Evolutionary conservation across 768 basidiomycete species (phyloP).

Genomic region (Phanerochaete sordida): DNA sequence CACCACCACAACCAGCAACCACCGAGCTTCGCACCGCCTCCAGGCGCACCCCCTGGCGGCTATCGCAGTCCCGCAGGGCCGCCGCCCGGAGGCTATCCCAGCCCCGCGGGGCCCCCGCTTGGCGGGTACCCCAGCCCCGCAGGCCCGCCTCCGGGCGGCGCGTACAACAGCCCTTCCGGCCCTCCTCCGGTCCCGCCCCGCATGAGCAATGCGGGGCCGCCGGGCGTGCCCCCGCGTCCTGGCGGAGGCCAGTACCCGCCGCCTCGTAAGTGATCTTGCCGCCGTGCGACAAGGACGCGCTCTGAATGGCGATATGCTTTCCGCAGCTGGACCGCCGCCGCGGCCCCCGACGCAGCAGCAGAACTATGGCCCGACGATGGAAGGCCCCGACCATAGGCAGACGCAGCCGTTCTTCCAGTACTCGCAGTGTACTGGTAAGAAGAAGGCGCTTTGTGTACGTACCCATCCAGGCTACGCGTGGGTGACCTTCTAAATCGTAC

Average conservation of each 20-base stretch:
- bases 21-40: slow-evolving; percentile 12
- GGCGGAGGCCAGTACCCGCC: slow-evolving; percentile 13
- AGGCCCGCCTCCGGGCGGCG: slow-evolving; percentile 3
- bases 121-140: slow-evolving; percentile 4
- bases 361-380: slow-evolving; percentile 41
- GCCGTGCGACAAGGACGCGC: too few species aligned
- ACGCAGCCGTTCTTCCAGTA: slow-evolving; percentile 48
- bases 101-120: slow-evolving; percentile 21
- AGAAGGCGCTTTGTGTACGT: slow-evolving; percentile 52
- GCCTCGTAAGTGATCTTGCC: slow-evolving; percentile 18
- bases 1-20: slow-evolving; percentile 12
- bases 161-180: slow-evolving; percentile 4
- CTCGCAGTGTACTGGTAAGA: slow-evolving; percentile 50
- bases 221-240: slow-evolving; percentile 11
- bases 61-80: slow-evolving; percentile 19
- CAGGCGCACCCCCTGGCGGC: slow-evolving; percentile 5
- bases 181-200: slow-evolving; percentile 4
- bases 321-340: slow-evolving; percentile 27
- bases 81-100: slow-evolving; percentile 12
- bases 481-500: background rate
- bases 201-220: slow-evolving; percentile 11
- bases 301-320: background rate
- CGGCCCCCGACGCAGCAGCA: slow-evolving; percentile 35
- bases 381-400: slow-evolving; percentile 27
- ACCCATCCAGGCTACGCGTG: background rate